Conservation (phyloP, 2,329 filamentous ascomycete genomes). For the Colletotrichum lentis region DNA sequence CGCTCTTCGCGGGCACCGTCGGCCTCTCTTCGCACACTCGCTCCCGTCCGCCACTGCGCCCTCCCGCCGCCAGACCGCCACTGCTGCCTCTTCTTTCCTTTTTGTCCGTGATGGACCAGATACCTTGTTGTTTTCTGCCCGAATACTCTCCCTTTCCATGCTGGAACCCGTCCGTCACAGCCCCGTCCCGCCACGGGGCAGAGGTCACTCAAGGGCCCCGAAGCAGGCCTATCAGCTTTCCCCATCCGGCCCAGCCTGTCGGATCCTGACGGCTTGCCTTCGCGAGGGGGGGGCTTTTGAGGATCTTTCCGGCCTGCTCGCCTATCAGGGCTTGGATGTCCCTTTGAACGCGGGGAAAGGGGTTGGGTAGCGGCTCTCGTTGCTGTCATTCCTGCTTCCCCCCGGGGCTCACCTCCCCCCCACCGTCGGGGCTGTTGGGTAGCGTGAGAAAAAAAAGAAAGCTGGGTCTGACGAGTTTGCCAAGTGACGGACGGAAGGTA, state of each 20-base stretch:
- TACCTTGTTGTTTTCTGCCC: constrained; percentile 10
- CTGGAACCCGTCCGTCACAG: constrained; percentile 19
- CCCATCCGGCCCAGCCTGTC: constrained; percentile 22
- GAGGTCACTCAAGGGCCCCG: background rate
- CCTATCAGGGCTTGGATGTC: constrained; percentile 6
- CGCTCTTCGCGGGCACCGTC: constrained; percentile 11
- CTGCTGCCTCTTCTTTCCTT: constrained; percentile 31
- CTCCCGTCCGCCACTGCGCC: constrained; percentile 20
- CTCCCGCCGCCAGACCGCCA: constrained; percentile 33
- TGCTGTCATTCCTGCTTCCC: background rate
- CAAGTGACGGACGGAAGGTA: background rate
- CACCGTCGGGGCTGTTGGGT: background rate
- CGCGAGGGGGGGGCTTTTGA: background rate
- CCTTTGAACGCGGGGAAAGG: constrained; percentile 8
- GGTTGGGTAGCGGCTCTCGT: background rate
- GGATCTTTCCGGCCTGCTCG: background rate
- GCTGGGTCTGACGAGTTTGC: background rate
- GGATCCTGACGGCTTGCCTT: constrained; percentile 19
- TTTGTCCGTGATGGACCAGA: constrained; percentile 7
- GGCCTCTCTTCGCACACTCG: constrained; percentile 16
- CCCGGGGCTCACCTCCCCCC: constrained; percentile 7
- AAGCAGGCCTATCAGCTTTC: background rate
- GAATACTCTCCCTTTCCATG: constrained; percentile 6
- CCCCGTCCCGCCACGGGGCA: constrained; percentile 9
- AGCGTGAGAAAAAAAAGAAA: constrained; percentile 14